Percentiles rank a stretch among this genome's conserved stretches.
Evolutionary conservation across 805 yeast species (phyloP).

Genomic region (Suhomyces emberorum): DNA sequence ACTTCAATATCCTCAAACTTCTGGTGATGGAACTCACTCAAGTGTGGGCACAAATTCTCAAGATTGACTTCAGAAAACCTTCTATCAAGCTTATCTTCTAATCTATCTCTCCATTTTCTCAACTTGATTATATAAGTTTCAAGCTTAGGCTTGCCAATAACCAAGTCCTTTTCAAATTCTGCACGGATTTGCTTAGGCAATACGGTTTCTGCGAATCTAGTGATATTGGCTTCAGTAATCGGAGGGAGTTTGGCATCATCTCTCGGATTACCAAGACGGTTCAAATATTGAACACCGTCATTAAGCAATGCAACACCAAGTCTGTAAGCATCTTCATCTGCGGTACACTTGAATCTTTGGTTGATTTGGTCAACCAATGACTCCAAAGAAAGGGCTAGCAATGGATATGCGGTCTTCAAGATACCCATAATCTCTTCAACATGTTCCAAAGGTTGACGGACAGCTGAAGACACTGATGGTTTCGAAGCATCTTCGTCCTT

Average conservation of each 20-base stretch:
- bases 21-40: slow-evolving; percentile 96
- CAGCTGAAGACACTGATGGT: slow-evolving; percentile 10
- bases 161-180: slow-evolving; percentile 89
- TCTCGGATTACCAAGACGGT: slow-evolving; percentile 80
- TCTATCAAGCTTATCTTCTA: slow-evolving; percentile 89
- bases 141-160: slow-evolving; percentile 79
- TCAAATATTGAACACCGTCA: slow-evolving; percentile 89
- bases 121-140: slow-evolving; percentile 81
- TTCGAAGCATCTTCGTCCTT: slow-evolving; percentile 3
- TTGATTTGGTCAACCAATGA: slow-evolving; percentile 93
- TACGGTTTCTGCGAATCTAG: slow-evolving; percentile 88
- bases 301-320: slow-evolving; percentile 86
- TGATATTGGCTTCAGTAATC: slow-evolving; percentile 83
- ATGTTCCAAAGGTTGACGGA: slow-evolving; percentile 86
- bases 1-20: slow-evolving; percentile 96
- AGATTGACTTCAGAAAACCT: slow-evolving; percentile 75
- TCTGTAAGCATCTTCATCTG: slow-evolving; percentile 95
- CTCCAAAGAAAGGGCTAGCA: slow-evolving; percentile 87
- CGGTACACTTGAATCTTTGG: slow-evolving; percentile 87
- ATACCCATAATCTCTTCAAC: slow-evolving; percentile 92
- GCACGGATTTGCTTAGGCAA: slow-evolving; percentile 84
- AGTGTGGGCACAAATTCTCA: slow-evolving; percentile 90
- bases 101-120: slow-evolving; percentile 87
- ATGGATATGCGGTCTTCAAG: slow-evolving; percentile 92
- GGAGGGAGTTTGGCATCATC: slow-evolving; percentile 88